Evolutionary conservation across 148 eudicot genomes (phyloP).

Genomic region (Rheum nobile): DNA sequence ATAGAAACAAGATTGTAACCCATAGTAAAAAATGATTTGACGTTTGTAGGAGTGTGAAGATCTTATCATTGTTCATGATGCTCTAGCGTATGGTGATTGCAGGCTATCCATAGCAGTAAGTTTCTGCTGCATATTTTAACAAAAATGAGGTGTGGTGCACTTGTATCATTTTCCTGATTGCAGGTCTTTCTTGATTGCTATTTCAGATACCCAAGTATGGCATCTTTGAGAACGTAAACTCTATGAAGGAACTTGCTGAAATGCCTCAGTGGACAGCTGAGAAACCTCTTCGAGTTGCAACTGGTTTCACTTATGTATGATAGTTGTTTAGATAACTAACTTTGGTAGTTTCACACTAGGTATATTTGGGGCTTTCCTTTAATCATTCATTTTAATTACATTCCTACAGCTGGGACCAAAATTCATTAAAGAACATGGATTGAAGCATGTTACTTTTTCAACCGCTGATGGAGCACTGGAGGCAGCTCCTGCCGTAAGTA

Average conservation of each 20-base stretch:
- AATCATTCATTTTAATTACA: background rate
- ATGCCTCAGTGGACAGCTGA: conserved; percentile 98
- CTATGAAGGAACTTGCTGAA: conserved; percentile 73
- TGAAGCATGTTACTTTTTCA: conserved; percentile 68
- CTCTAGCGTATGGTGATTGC: conserved; percentile 78
- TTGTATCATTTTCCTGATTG: background rate
- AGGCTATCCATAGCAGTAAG: conserved; percentile 87
- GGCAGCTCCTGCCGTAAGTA: conserved; percentile 97
- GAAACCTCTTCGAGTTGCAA: conserved; percentile 83
- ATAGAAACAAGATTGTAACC: background rate
- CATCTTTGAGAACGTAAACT: conserved; percentile 83
- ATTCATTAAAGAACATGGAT: conserved; percentile 74
- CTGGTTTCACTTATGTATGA: conserved; percentile 89
- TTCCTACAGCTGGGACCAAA: conserved; percentile 72
- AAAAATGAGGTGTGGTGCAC: background rate
- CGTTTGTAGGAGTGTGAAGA: conserved; percentile 71
- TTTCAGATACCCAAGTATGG: conserved; percentile 91
- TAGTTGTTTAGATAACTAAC: background rate
- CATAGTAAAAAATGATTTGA: background rate
- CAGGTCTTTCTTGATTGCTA: conserved; percentile 7
- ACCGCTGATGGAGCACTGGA: conserved; percentile 98
- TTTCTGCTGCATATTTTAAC: conserved; percentile 5
- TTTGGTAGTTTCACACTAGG: background rate
- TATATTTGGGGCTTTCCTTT: background rate
- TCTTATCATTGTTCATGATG: conserved; percentile 78